Base-by-base conservation (phyloP, 2,329 filamentous ascomycete genomes). In the Colletotrichum karsti region DNA sequence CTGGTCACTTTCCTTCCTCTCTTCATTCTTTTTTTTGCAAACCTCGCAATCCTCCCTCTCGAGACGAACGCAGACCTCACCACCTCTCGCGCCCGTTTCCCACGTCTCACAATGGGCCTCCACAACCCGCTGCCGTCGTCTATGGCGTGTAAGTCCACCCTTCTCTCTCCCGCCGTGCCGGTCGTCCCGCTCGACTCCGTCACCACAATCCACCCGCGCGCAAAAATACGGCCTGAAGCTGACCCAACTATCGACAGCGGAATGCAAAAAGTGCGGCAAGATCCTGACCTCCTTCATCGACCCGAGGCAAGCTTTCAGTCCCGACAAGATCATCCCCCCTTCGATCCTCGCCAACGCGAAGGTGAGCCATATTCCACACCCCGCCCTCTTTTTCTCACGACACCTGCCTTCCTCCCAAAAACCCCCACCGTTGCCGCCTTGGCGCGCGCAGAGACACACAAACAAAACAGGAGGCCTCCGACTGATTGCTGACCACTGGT, bases 191-290 rank as follows among this genome's bases (percentile, higher is more conserved):
- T 69, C 73, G 20, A 41, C 55, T 35, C 70, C 26, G 26, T 65
- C 56, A 46, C 44, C 54, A 57, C 24, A 10, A 63, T 33, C 22
- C 37, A 48, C n/a, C 50, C 20, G 18, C 44, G 18, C 44, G 42
- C 39, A 18, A 37, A 22, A 44, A 44, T 28, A 20, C 22, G 20
- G 55, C 33, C 66, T 71, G 46, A 71, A n/a, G 33, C 60, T 64
- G 4, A 13, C 18, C n/a, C n/a, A n/a, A n/a, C n/a, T 56, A 13
- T 67, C 48, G 13, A 73, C 81, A 98, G 95, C 94, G 84, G 96
- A 99, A 84, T 98, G 96, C 84, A 96, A 92, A 81, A 99, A 99
- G 83, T 96, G 94, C 78, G 93, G 93, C 77, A 97, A 97, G 86
- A 98, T 98, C 76, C 88, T 99, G 73, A 89, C 93, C 50, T 97